Conservation (phyloP, 2,329 filamentous ascomycete species). For the Xylaria sp. region DNA sequence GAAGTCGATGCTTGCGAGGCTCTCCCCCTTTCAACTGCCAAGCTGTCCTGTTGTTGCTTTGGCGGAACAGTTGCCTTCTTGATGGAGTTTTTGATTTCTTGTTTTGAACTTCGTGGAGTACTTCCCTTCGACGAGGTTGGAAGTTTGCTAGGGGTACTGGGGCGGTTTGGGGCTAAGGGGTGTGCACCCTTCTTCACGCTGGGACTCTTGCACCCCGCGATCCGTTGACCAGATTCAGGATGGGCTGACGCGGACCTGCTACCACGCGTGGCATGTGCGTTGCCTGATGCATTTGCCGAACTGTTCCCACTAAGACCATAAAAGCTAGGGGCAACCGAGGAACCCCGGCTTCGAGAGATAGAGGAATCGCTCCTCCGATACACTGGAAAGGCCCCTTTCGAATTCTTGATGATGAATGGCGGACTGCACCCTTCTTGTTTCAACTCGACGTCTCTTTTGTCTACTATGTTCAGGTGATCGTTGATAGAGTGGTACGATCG, state of each 20-base stretch:
- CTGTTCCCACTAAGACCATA: neutral
- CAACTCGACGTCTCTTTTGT: neutral
- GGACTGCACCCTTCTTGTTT: neutral
- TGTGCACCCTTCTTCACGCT: neutral
- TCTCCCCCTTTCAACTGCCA: neutral
- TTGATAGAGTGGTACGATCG: constrained; percentile 12
- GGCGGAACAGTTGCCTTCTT: neutral
- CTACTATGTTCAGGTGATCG: constrained; percentile 11
- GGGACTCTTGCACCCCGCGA: neutral
- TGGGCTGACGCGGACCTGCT: neutral
- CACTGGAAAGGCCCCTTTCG: constrained; percentile 1
- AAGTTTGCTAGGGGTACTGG: neutral
- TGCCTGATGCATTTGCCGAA: neutral
- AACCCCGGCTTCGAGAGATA: neutral
- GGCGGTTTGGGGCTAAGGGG: neutral
- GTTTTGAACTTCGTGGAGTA: neutral
- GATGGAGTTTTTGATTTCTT: neutral
- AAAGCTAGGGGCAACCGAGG: neutral
- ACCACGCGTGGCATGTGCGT: neutral
- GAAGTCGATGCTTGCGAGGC: neutral
- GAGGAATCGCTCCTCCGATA: constrained; percentile 1
- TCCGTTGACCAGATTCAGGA: neutral
- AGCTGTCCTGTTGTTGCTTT: neutral
- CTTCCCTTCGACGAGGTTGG: neutral
- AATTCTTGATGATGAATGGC: constrained; percentile 1